Evolutionary conservation across 345 rosid genomes (phyloP).

Genomic region (Ricinus communis): DNA sequence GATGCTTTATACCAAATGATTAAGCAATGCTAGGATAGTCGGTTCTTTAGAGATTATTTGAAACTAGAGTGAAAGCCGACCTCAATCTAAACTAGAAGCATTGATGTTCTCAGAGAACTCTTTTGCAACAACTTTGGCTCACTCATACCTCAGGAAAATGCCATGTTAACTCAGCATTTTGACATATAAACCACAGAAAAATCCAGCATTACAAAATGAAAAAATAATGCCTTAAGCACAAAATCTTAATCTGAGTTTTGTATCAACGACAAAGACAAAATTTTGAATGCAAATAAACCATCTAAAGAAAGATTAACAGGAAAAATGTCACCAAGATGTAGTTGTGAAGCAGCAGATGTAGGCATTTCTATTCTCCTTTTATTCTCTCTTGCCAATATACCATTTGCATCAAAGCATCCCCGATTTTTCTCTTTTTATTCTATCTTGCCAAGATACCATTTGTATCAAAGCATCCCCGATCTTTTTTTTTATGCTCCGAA

Average conservation of each 20-base stretch:
- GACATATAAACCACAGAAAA: not conserved
- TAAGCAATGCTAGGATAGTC: not conserved
- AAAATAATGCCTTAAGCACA: not conserved
- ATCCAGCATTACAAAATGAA: not conserved
- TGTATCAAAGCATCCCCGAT: too few species aligned
- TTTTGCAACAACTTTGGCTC: not conserved
- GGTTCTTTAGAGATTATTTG: not conserved
- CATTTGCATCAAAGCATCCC: too few species aligned
- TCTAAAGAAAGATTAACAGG: not conserved
- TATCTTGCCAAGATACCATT: too few species aligned
- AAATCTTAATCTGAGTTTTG: too few species aligned
- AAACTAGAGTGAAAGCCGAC: not conserved
- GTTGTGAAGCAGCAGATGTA: not conserved
- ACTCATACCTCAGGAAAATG: not conserved
- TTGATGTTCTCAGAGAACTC: not conserved
- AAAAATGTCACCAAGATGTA: not conserved
- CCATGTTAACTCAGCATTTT: not conserved
- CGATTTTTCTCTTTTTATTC: too few species aligned
- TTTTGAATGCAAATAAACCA: constrained; percentile 2
- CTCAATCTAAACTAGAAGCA: not conserved
- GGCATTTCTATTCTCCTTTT: too few species aligned
- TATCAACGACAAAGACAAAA: not conserved
- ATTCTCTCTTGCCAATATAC: too few species aligned
- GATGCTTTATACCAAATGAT: not conserved
- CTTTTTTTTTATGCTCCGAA: too few species aligned